Evolutionary conservation across 352 stramenopile genomes (phyloP).

Genomic region (Pythium apleroticum): DNA sequence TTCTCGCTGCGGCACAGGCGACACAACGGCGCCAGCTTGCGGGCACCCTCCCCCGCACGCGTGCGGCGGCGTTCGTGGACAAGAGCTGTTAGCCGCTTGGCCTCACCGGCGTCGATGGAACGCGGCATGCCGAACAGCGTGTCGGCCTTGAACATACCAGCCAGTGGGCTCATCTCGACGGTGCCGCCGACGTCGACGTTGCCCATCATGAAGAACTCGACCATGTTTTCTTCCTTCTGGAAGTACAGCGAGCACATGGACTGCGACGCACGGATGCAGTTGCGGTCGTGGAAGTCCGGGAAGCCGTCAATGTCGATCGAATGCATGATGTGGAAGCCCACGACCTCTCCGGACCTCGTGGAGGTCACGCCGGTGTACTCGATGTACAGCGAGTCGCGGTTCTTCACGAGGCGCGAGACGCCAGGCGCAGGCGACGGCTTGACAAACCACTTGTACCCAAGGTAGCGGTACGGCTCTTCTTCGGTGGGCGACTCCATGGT

Average conservation of each 20-base stretch:
- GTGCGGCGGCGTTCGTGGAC: constrained; percentile 9
- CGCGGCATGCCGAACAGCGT: constrained; percentile 45
- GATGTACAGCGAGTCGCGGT: constrained; percentile 50
- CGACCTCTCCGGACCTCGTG: constrained; percentile 39
- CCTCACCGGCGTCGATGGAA: constrained; percentile 47
- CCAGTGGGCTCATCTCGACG: constrained; percentile 20
- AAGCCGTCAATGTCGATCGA: constrained; percentile 35
- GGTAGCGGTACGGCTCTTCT: constrained; percentile 44
- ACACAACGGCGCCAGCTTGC: constrained; percentile 15
- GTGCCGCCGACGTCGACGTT: constrained; percentile 27
- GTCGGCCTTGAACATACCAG: constrained; percentile 35
- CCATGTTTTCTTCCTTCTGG: constrained; percentile 45
- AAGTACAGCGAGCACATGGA: constrained; percentile 51
- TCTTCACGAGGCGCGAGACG: constrained; percentile 34
- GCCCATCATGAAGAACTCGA: constrained; percentile 50
- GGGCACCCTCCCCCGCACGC: constrained; percentile 11
- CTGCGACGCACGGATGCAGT: constrained; percentile 44
- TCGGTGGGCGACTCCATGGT: constrained; percentile 48
- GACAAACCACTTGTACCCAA: constrained; percentile 65
- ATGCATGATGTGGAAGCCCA: constrained; percentile 54
- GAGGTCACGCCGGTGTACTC: constrained; percentile 48
- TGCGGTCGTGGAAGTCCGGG: constrained; percentile 39
- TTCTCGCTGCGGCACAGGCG: constrained; percentile 23
- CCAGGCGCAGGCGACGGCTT: constrained; percentile 28
- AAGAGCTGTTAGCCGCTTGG: constrained; percentile 45